Evolutionary conservation across 1,139 yeast species (phyloP).

Genomic region (Debaryomyces robertsiae): DNA sequence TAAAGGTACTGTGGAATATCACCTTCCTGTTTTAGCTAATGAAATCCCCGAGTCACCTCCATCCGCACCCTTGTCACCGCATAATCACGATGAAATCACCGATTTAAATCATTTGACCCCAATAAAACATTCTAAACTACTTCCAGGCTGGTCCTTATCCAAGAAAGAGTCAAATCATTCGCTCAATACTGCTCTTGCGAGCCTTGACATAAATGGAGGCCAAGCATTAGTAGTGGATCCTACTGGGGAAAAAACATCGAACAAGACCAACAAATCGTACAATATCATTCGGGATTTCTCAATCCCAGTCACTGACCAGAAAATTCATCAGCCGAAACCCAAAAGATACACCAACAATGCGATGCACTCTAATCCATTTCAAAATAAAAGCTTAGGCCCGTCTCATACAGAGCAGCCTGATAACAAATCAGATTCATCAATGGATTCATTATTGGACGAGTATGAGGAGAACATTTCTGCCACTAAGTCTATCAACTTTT

Average conservation of each 20-base stretch:
- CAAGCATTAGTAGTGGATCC: neutral
- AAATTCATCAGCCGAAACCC: constrained; percentile 25
- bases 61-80: constrained; percentile 47
- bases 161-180: constrained; percentile 29
- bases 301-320: neutral
- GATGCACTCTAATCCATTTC: constrained; percentile 8
- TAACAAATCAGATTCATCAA: constrained; percentile 41
- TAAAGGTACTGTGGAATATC: constrained; percentile 9
- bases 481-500: constrained; percentile 29
- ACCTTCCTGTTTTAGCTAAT: constrained; percentile 20
- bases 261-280: neutral
- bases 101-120: constrained; percentile 12
- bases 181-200: constrained; percentile 34
- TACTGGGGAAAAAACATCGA: neutral
- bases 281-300: neutral
- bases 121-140: constrained; percentile 9
- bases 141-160: constrained; percentile 17
- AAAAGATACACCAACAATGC: constrained; percentile 12
- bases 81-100: constrained; percentile 15
- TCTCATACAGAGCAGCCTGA: constrained; percentile 4
- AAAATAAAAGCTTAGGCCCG: neutral
- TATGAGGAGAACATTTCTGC: constrained; percentile 47
- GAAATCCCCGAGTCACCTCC: constrained; percentile 51
- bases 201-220: constrained; percentile 25
- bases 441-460: constrained; percentile 56